Conservation (phyloP, 495 filamentous ascomycete species). For the Melanomma pulvis-pyrius region DNA sequence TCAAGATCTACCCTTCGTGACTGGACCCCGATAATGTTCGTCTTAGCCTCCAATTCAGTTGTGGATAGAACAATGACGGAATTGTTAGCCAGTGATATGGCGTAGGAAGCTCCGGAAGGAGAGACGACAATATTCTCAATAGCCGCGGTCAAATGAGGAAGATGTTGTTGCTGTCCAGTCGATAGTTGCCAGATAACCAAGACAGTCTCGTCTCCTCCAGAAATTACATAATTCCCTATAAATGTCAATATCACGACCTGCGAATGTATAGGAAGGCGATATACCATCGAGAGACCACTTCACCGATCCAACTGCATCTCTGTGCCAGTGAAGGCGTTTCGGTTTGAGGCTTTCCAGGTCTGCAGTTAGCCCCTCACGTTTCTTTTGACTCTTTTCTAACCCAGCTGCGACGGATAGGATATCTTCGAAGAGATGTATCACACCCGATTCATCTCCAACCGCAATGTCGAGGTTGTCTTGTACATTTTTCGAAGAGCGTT, state of each 20-base stretch:
- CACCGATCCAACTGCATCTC: slow-evolving; percentile 73
- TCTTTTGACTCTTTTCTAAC: slow-evolving; percentile 41
- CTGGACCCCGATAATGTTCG: slow-evolving; percentile 82
- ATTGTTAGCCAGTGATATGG: slow-evolving; percentile 84
- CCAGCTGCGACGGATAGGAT: slow-evolving; percentile 59
- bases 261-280: slow-evolving; percentile 36
- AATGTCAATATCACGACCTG: slow-evolving; percentile 1
- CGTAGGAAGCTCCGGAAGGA: slow-evolving; percentile 75
- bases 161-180: slow-evolving; percentile 72
- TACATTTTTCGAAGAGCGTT: slow-evolving; percentile 35
- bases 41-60: slow-evolving; percentile 77
- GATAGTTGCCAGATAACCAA: slow-evolving; percentile 95
- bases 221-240: slow-evolving; percentile 91
- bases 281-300: slow-evolving; percentile 92
- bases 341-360: slow-evolving; percentile 16
- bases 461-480: slow-evolving; percentile 63
- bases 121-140: slow-evolving; percentile 86
- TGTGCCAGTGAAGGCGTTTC: slow-evolving; percentile 79
- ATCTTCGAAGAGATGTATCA: slow-evolving; percentile 77
- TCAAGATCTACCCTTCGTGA: slow-evolving; percentile 44
- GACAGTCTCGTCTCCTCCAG: slow-evolving; percentile 86
- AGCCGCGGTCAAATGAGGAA: slow-evolving; percentile 84
- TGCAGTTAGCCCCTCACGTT: slow-evolving; percentile 5
- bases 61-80: slow-evolving; percentile 86
- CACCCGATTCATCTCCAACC: slow-evolving; percentile 72